These are phyloP conservation scores for Sclerospora graminicola DNA, from an alignment of 352 stramenopile species.

Conservation along the genomic window DNA sequence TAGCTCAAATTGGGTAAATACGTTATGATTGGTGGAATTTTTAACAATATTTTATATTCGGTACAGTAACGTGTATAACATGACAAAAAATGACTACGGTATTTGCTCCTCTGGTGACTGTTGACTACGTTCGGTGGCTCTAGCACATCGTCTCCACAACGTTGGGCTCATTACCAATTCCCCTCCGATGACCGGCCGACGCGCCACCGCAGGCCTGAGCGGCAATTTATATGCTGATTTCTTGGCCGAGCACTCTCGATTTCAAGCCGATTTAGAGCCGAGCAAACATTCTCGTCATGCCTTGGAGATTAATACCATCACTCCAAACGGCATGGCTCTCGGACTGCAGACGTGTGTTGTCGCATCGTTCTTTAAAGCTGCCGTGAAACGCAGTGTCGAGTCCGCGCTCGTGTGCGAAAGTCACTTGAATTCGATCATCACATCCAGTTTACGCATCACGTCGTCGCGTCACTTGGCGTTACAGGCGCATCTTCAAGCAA, in stretches of 20 bases:
- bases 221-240: slow-evolving; percentile 61
- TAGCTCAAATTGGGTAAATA: too few relatives aligned
- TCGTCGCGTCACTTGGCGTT: slow-evolving; percentile 59
- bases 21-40: too few relatives aligned
- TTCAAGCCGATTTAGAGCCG: slow-evolving; percentile 33
- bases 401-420: slow-evolving; percentile 54
- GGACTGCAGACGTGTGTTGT: slow-evolving; percentile 46
- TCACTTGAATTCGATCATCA: slow-evolving; percentile 58
- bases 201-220: too few relatives aligned
- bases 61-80: too few relatives aligned
- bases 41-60: too few relatives aligned
- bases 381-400: slow-evolving; percentile 54
- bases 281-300: slow-evolving; percentile 37
- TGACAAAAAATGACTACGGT: too few relatives aligned
- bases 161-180: too few relatives aligned
- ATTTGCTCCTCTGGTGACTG: too few relatives aligned
- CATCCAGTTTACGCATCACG: slow-evolving; percentile 47
- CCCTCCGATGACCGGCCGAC: too few relatives aligned
- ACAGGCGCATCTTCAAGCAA: slow-evolving; percentile 55
- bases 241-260: slow-evolving; percentile 34
- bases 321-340: slow-evolving; percentile 39
- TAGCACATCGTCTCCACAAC: too few relatives aligned
- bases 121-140: too few relatives aligned
- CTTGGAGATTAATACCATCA: slow-evolving; percentile 39
- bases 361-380: slow-evolving; percentile 59